Evolutionary conservation across 139 green algal genomes (phyloP).

Genomic region (Asterochloris sp.): DNA sequence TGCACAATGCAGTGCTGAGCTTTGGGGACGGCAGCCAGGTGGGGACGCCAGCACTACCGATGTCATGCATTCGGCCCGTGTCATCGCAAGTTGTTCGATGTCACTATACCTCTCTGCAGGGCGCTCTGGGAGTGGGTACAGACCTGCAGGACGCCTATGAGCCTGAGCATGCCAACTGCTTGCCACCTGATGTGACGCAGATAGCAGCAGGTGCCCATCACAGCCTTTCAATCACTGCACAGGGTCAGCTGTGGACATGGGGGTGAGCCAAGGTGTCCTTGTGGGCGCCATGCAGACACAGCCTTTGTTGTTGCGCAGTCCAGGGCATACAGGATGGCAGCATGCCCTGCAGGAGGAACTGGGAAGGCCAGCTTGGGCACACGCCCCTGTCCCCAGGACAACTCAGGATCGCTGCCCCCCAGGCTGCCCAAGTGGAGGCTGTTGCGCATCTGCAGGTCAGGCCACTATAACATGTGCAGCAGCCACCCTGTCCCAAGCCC

Average conservation of each 20-base stretch:
- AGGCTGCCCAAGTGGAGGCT: background rate
- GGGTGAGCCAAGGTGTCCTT: conserved; percentile 15
- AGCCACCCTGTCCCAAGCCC: too few species aligned
- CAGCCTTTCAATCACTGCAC: conserved; percentile 26
- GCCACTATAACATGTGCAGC: too few species aligned
- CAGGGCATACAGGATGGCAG: too few species aligned
- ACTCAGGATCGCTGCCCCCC: background rate
- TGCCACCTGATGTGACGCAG: conserved; percentile 17
- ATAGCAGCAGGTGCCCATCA: conserved; percentile 34
- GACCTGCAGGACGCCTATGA: conserved; percentile 21
- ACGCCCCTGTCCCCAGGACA: background rate
- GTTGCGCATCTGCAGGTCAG: background rate
- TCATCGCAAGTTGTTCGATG: too few species aligned
- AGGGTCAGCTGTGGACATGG: conserved; percentile 5
- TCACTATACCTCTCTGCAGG: conserved; percentile 7
- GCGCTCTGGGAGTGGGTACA: conserved; percentile 17
- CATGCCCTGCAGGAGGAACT: background rate
- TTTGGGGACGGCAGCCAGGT: background rate
- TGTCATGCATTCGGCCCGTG: too few species aligned
- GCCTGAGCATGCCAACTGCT: conserved; percentile 20
- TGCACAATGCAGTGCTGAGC: background rate
- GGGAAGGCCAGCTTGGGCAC: conserved; percentile 25
- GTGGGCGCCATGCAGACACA: conserved; percentile 11
- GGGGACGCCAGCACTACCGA: too few species aligned
- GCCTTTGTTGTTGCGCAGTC: too few species aligned